Percentiles rank a stretch among this genome's conserved stretches.
phyloP scores from a whole-genome alignment of 371 early-diverging fungal species.

The Mucor circinelloides region DNA sequence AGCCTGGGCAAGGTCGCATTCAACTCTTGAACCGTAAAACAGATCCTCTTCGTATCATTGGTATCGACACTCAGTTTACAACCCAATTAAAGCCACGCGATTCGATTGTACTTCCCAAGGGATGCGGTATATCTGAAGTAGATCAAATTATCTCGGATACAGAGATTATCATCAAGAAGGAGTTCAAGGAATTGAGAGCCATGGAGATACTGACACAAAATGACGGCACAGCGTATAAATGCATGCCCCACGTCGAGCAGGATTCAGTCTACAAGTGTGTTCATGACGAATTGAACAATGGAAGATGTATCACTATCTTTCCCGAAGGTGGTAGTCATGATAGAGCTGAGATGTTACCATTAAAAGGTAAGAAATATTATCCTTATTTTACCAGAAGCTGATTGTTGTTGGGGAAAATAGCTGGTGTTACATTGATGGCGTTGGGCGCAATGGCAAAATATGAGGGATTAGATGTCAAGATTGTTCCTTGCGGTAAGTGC shows the following conservation, averaged over 20 bases:
- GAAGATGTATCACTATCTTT: slow-evolving; percentile 90
- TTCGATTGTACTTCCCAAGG: slow-evolving; percentile 59
- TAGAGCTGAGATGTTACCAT: slow-evolving; percentile 89
- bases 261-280: slow-evolving; percentile 78
- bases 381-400: not conserved
- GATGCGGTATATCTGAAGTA: slow-evolving; percentile 64
- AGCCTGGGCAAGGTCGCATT: slow-evolving; percentile 67
- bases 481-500: slow-evolving; percentile 79
- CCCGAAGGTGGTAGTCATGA: slow-evolving; percentile 97
- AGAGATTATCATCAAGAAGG: slow-evolving; percentile 61
- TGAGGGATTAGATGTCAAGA: slow-evolving; percentile 81
- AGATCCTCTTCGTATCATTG: slow-evolving; percentile 67
- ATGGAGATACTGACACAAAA: slow-evolving; percentile 44
- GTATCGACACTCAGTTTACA: slow-evolving; percentile 73
- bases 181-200: slow-evolving; percentile 37
- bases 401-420: slow-evolving; percentile 29
- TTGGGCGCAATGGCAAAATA: slow-evolving; percentile 87
- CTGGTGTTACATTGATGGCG: slow-evolving; percentile 87
- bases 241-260: slow-evolving; percentile 88
- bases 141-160: slow-evolving; percentile 80
- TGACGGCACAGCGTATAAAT: slow-evolving; percentile 57
- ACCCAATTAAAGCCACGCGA: slow-evolving; percentile 59
- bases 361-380: slow-evolving; percentile 65
- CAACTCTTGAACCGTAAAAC: slow-evolving; percentile 57
- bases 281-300: slow-evolving; percentile 68